These are phyloP conservation scores for Thermomucor indicae-seudaticae DNA, from an alignment of 371 early-diverging fungal species.

Conservation along the genomic window DNA sequence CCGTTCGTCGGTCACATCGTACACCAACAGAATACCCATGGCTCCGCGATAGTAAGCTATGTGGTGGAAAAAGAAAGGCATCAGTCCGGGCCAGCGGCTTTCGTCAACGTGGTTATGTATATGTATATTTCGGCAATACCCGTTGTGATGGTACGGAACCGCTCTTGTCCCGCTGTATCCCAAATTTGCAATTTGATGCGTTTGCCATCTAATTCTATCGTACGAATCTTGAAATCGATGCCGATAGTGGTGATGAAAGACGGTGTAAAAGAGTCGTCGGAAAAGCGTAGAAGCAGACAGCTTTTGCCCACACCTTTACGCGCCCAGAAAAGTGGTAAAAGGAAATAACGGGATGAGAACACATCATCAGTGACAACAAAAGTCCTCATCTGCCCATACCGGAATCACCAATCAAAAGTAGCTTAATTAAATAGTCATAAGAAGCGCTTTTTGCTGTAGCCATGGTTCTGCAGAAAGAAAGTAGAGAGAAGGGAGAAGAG, in stretches of 20 bases:
- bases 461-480: conserved; percentile 40
- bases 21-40: conserved; percentile 98
- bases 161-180: conserved; percentile 99
- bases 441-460: conserved; percentile 79
- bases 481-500: not conserved
- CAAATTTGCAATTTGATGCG: conserved; percentile 99
- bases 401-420: conserved; percentile 99
- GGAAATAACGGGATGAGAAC: conserved; percentile 1
- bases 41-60: conserved; percentile 98
- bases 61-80: not conserved
- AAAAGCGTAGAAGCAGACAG: conserved; percentile 93
- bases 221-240: conserved; percentile 99
- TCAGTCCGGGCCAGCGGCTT: not conserved
- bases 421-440: conserved; percentile 98
- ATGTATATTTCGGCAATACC: conserved; percentile 31
- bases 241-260: conserved; percentile 98
- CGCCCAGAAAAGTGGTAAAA: not conserved
- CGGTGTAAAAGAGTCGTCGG: conserved; percentile 98
- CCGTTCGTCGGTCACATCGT: conserved; percentile 98
- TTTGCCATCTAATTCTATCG: conserved; percentile 97
- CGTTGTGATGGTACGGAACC: conserved; percentile 99
- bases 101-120: not conserved
- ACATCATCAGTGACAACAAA: too few species aligned
- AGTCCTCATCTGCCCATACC: conserved; percentile 51
- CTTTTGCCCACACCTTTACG: conserved; percentile 94